Conservation (phyloP, 179 eudicot genomes). For the Spinacia oleracea region DNA sequence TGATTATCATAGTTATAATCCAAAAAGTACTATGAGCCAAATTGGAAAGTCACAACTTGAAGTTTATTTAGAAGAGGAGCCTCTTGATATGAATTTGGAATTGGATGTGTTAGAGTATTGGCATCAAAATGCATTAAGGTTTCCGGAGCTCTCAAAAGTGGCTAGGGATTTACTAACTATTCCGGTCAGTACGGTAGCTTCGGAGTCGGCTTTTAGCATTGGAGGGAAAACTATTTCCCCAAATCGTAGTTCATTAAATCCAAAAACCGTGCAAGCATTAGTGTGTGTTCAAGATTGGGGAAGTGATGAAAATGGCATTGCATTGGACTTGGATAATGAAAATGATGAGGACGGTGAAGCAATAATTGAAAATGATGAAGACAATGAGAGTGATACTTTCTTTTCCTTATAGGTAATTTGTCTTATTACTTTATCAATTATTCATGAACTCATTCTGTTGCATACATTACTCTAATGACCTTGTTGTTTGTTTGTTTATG, state of each 20-base stretch:
- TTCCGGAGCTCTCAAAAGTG: not conserved
- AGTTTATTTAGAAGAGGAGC: not conserved
- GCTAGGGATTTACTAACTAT: not conserved
- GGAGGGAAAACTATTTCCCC: not conserved
- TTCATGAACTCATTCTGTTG: no score
- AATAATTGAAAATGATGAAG: no score
- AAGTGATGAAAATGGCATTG: not conserved
- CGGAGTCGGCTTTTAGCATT: not conserved
- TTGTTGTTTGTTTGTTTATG: no score
- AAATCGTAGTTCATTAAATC: not conserved
- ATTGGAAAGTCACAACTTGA: not conserved
- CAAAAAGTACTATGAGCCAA: not conserved
- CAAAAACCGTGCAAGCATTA: not conserved
- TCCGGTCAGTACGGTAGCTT: no score
- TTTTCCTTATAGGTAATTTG: no score
- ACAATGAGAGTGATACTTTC: no score
- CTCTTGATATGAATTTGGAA: not conserved
- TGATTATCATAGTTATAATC: not conserved
- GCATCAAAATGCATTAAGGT: not conserved
- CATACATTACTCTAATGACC: no score
- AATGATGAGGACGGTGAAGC: not conserved
- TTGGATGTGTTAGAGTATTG: not conserved
- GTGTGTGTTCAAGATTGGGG: conserved; percentile 7
- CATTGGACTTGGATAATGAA: not conserved
- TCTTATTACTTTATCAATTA: no score